Evolutionary conservation across 805 yeast species (phyloP), one percentile per base, ranked within the genome.

Genomic region (Pichia nakasei): DNA sequence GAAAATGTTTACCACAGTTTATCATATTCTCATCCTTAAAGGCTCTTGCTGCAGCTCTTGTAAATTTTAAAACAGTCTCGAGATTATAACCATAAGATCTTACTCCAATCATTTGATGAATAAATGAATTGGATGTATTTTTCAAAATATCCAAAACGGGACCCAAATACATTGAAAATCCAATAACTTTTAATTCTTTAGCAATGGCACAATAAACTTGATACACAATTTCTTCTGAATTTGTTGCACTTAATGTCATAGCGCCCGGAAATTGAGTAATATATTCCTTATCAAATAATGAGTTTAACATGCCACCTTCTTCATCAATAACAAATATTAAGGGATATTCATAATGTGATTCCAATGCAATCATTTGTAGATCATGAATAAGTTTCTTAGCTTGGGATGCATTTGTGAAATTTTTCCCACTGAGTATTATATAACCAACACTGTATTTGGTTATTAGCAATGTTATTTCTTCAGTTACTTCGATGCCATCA

Each of bases 71-170:
- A 12, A 78, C 83, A 33, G 72, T 79, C 37, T 76, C 78, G 5
- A 75, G 65, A n/a, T 77, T 72, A 18, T 77, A 74, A 8, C 83
- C 82, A 62, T 76, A 76, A 26, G 80, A 71, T 15, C 83, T 61
- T 4, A 78, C 81, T 3, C 82, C 81, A 22, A 78, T 71, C 45
- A 78, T 59, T 46, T 77, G 78, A 61, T 38, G 46, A 6, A 24
- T 34, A 8, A 43, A 35, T 19, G 27, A 39, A 50, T 73, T 77
- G 4, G 77, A 65, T 38, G 76, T 61, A 50, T 73, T 75, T 37
- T 79, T 69, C 38, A 77, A 72, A 13, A 77, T 79, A 55, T 78
- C 85, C 34, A 78, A 63, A 1, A 76, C 82, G 0, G 85, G 85
- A 0, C 83, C 84, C 52, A 78, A 59, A 20, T 70, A 63, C 51